Evolutionary conservation across 202 grass and related monocot genomes (phyloP), one percentile per base, ranked within the genome.

Genomic region (Alloteropsis angusta): DNA sequence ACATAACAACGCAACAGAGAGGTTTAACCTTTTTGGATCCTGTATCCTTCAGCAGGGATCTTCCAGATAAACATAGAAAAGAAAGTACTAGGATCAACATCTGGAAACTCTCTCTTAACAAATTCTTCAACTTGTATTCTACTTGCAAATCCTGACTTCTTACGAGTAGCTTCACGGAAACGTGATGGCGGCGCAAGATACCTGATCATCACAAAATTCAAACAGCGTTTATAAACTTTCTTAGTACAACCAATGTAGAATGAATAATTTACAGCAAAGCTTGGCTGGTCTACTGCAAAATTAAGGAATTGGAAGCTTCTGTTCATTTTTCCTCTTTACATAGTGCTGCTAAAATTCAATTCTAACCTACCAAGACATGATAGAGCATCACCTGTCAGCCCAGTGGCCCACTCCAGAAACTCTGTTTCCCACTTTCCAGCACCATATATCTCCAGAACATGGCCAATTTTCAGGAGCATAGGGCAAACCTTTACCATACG

Each of bases 401-500:
- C 85, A 90, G 73, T 94, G 64, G 32, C 91, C 91, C 32, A 48
- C 79, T 41, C 35, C 53, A 78, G 78, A 39, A 75, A 44, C 2
- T 60, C 95, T 92, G 67, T 0, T 43, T 68, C 96, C 91, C 55
- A 98, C 96, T 87, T 83, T 92, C 96, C 96, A 98, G 13, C 75
- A 66, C 96, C 96, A 98, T 61, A 60, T 56, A 86, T 98, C 96
- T 79, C 90, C 96, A 75, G 75, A 68, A 50, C 57, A 58, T 71
- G 96, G 92, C 96, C 96, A 98, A 77, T 98, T 87, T 84, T 90
- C 92, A 89, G 96, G 96, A 57, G 96, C 96, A 82, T 93, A 98
- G 64, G 96, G 96, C 58, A 93, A 77, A 65, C 96, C 96, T 74
- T 73, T 84, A 76, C 96, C 94, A 53, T 75, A 89, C 61, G 96